Evolutionary conservation across 2,329 filamentous ascomycete genomes (phyloP).

Genomic region (Thermomyces lanuginosus): DNA sequence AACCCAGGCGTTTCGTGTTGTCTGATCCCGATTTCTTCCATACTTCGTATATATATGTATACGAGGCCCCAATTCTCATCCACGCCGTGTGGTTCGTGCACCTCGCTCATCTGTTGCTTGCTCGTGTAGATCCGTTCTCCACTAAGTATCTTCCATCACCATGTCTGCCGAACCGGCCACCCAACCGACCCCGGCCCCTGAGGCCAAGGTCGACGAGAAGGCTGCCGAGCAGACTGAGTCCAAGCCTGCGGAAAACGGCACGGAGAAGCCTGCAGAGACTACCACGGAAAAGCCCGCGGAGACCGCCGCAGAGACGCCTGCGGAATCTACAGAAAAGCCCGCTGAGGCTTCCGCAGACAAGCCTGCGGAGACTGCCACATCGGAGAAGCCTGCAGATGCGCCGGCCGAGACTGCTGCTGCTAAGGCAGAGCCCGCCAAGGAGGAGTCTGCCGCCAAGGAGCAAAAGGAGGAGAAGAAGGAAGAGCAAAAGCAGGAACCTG

Average conservation of each 20-base stretch:
- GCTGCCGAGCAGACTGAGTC: slow-evolving; percentile 1
- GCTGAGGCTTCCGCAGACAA: slow-evolving; percentile 7
- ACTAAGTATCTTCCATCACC: too few species aligned
- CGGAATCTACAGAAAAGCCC: slow-evolving; percentile 6
- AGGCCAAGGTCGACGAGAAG: slow-evolving; percentile 1
- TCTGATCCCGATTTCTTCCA: too few species aligned
- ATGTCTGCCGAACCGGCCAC: slow-evolving; percentile 5
- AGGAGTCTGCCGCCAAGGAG: slow-evolving; percentile 6
- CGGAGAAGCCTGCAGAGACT: slow-evolving; percentile 1
- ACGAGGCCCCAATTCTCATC: too few species aligned
- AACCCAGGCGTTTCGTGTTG: too few species aligned
- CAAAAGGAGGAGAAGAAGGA: slow-evolving; percentile 6
- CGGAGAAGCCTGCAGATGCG: slow-evolving; percentile 5
- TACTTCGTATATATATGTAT: too few species aligned
- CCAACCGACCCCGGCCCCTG: slow-evolving; percentile 4
- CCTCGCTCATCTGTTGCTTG: too few species aligned
- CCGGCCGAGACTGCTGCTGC: slow-evolving; percentile 4
- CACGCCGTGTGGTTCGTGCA: too few species aligned
- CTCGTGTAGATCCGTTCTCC: too few species aligned
- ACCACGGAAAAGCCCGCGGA: slow-evolving; percentile 2
- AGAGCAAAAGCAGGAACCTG: slow-evolving; percentile 6
- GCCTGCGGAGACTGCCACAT: slow-evolving; percentile 3
- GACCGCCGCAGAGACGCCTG: slow-evolving; percentile 1
- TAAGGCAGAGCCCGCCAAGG: slow-evolving; percentile 4
- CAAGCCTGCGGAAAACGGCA: slow-evolving; percentile 1